These are phyloP conservation scores for Hermanozyma aechmeae DNA, from an alignment of 805 yeast species.

Conservation along the genomic window DNA sequence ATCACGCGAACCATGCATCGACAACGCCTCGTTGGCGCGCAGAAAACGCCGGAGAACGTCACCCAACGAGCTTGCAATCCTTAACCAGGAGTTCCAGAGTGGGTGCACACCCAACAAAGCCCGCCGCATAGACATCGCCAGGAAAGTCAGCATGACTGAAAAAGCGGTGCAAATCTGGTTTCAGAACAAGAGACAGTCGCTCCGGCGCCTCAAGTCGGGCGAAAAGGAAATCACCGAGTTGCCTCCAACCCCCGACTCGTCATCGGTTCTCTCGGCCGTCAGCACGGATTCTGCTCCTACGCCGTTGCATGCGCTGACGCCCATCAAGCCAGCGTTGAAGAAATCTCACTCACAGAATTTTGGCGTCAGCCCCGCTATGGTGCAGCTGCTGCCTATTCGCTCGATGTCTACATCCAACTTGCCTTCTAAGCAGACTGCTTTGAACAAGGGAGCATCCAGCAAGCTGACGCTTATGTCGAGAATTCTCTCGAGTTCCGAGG, in stretches of 20 bases:
- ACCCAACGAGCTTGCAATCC: constrained; percentile 71
- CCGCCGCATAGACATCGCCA: constrained; percentile 71
- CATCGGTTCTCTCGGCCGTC: constrained; percentile 1
- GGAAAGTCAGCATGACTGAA: constrained; percentile 84
- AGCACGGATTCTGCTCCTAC: constrained; percentile 2
- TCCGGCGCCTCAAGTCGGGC: constrained; percentile 39
- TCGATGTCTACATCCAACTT: constrained; percentile 7
- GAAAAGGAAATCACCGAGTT: constrained; percentile 34
- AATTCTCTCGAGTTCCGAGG: constrained; percentile 4
- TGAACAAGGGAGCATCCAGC: constrained; percentile 1
- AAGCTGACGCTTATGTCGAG: constrained; percentile 4
- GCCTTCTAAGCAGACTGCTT: constrained; percentile 1
- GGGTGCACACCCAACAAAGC: constrained; percentile 78
- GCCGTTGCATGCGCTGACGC: constrained; percentile 6
- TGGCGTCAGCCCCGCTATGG: constrained; percentile 6
- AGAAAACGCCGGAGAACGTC: constrained; percentile 94
- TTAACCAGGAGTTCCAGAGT: constrained; percentile 67
- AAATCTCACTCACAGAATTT: constrained; percentile 7
- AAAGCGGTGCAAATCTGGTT: constrained; percentile 98
- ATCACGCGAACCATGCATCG: constrained; percentile 71
- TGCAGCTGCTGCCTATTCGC: constrained; percentile 8
- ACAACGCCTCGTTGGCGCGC: constrained; percentile 87
- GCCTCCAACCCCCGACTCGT: constrained; percentile 34
- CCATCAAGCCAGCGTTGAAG: constrained; percentile 6
- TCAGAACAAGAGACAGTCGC: constrained; percentile 86